Conservation (phyloP, 352 stramenopile species). For the Phytophthora tubulina region DNA sequence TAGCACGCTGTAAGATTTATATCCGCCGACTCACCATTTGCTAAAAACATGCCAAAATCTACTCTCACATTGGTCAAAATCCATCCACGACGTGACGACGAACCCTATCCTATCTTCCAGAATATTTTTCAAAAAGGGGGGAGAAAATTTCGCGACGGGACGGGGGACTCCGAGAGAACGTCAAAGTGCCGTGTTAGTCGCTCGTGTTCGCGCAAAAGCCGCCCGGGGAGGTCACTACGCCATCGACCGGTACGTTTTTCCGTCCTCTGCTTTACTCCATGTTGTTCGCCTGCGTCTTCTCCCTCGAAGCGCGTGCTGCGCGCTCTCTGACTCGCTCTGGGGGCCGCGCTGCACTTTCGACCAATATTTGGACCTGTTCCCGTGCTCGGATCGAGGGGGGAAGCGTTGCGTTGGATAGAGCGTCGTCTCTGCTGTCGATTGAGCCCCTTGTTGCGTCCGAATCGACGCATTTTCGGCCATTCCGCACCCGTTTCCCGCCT, state of each 20-base stretch:
- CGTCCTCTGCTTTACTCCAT: neutral
- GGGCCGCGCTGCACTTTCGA: slow-evolving; percentile 1
- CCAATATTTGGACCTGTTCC: slow-evolving; percentile 22
- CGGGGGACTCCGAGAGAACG: slow-evolving; percentile 45
- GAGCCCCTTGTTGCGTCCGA: slow-evolving; percentile 11
- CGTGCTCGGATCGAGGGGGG: slow-evolving; percentile 21
- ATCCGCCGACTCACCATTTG: slow-evolving; percentile 10
- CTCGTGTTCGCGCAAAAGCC: slow-evolving; percentile 43
- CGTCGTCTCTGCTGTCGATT: slow-evolving; percentile 33
- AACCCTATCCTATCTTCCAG: slow-evolving; percentile 1
- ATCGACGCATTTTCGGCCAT: slow-evolving; percentile 38
- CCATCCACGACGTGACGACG: neutral
- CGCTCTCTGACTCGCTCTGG: slow-evolving; percentile 34
- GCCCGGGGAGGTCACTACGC: slow-evolving; percentile 35
- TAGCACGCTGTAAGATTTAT: slow-evolving; percentile 8
- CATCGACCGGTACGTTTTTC: slow-evolving; percentile 46
- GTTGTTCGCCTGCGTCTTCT: slow-evolving; percentile 19
- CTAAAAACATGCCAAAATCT: neutral
- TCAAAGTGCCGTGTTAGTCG: slow-evolving; percentile 50
- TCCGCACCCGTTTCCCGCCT: slow-evolving; percentile 27
- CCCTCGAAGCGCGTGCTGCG: slow-evolving; percentile 34
- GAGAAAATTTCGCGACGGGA: slow-evolving; percentile 22
- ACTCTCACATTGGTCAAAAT: slow-evolving; percentile 9
- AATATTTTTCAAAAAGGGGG: slow-evolving; percentile 31
- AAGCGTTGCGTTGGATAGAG: slow-evolving; percentile 20